phyloP scores from a whole-genome alignment of 768 basidiomycete species.

The Nidularia pulvinata region DNA sequence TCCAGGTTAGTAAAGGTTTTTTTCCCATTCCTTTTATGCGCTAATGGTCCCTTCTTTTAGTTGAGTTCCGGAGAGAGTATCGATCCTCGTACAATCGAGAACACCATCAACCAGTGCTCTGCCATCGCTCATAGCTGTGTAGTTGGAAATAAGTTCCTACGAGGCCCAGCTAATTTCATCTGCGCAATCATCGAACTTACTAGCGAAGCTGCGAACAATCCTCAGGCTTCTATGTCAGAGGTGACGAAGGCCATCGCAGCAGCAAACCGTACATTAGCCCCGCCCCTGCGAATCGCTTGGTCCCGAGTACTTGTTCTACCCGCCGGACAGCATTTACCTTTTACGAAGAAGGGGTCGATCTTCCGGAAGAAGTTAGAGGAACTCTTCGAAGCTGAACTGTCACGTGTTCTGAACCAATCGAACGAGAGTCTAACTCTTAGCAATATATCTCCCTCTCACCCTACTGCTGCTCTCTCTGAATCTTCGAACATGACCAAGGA shows the following conservation, averaged over 20 bases:
- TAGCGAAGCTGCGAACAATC: neutral
- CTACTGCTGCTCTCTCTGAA: neutral
- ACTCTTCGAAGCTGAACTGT: constrained; percentile 16
- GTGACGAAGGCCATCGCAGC: constrained; percentile 21
- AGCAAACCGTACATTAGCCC: constrained; percentile 25
- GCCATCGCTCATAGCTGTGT: constrained; percentile 21
- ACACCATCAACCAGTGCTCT: constrained; percentile 17
- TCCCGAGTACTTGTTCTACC: constrained; percentile 22
- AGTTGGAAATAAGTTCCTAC: constrained; percentile 30
- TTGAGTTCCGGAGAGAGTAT: constrained; percentile 29
- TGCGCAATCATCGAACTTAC: constrained; percentile 27
- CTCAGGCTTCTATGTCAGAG: constrained; percentile 12
- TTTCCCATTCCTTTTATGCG: neutral
- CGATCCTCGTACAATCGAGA: constrained; percentile 28
- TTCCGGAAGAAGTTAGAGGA: constrained; percentile 29
- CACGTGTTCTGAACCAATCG: constrained; percentile 7
- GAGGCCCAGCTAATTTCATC: constrained; percentile 20
- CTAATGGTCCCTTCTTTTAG: constrained; percentile 10
- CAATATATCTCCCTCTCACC: neutral
- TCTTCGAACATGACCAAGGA: neutral
- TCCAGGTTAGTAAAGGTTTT: constrained; percentile 15
- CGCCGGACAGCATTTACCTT: constrained; percentile 19
- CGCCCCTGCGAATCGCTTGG: constrained; percentile 30
- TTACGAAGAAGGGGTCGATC: constrained; percentile 26
- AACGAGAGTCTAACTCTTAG: constrained; percentile 4